Conservation (phyloP, 371 early-diverging fungal genomes). For the Circinella minor region DNA sequence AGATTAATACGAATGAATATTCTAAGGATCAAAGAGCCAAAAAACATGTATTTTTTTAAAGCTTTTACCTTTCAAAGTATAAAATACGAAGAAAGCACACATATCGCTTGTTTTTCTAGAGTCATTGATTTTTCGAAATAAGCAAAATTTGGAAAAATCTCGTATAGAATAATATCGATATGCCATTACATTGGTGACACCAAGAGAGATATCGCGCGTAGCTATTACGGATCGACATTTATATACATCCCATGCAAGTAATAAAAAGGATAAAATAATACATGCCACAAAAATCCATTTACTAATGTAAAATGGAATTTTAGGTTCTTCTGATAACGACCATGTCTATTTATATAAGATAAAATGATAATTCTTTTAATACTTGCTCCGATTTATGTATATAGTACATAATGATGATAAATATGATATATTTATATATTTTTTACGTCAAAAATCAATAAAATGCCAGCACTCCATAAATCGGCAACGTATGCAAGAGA, state of each 20-base stretch:
- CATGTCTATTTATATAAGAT: constrained; percentile 26
- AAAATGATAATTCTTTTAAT: background rate
- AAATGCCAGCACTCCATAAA: constrained; percentile 68
- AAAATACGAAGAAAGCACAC: constrained; percentile 88
- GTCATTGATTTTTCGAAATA: constrained; percentile 76
- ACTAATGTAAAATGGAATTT: constrained; percentile 49
- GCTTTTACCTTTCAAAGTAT: constrained; percentile 77
- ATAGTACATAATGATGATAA: background rate
- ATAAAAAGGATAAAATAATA: constrained; percentile 68
- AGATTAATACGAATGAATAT: background rate
- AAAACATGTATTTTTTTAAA: background rate
- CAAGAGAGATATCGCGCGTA: constrained; percentile 77
- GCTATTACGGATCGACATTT: constrained; percentile 71
- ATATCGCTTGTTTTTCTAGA: constrained; percentile 68
- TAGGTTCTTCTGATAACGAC: constrained; percentile 34
- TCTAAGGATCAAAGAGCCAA: too few relatives aligned
- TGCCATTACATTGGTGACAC: constrained; percentile 78
- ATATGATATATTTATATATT: constrained; percentile 8
- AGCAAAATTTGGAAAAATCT: constrained; percentile 79
- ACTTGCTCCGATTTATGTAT: background rate
- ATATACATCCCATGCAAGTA: constrained; percentile 73
- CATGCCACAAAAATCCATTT: constrained; percentile 76
- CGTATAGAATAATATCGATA: constrained; percentile 65
- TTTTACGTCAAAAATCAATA: constrained; percentile 49
- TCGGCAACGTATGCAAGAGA: constrained; percentile 76